Evolutionary conservation across 352 stramenopile species (phyloP).

Genomic region (Globisporangium rhizosaccharum): DNA sequence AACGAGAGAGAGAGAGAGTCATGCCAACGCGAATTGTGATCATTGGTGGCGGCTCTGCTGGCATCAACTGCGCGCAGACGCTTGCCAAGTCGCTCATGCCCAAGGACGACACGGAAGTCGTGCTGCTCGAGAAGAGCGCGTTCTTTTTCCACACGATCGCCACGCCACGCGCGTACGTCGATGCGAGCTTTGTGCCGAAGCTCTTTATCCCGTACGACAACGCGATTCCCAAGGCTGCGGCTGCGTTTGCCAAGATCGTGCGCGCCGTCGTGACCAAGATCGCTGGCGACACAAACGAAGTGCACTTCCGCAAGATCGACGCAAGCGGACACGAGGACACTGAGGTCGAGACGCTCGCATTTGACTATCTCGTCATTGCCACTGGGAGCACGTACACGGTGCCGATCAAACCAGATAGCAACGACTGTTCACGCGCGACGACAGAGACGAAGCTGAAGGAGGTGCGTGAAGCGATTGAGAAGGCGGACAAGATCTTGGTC

Average conservation of each 20-base stretch:
- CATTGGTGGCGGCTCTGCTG: conserved; percentile 41
- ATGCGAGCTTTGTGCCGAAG: conserved; percentile 37
- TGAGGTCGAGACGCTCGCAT: conserved; percentile 28
- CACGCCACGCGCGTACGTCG: conserved; percentile 36
- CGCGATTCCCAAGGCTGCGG: conserved; percentile 27
- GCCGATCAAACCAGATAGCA: conserved; percentile 43
- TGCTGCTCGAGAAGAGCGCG: conserved; percentile 53
- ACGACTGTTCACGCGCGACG: conserved; percentile 15
- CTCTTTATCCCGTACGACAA: conserved; percentile 56
- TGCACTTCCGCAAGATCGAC: conserved; percentile 28
- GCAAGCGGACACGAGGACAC: conserved; percentile 23
- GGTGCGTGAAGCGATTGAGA: conserved; percentile 26
- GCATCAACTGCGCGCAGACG: conserved; percentile 33
- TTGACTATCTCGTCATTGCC: conserved; percentile 58
- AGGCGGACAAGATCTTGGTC: conserved; percentile 40
- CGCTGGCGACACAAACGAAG: conserved; percentile 25
- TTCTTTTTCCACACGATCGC: conserved; percentile 46
- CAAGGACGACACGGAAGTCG: conserved; percentile 31
- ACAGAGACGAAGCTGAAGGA: conserved; percentile 25
- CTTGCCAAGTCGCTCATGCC: conserved; percentile 28
- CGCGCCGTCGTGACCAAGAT: conserved; percentile 38
- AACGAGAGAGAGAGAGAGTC: background rate
- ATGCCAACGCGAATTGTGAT: conserved; percentile 47
- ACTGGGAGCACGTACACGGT: conserved; percentile 54
- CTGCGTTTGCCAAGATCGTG: conserved; percentile 33